Percentiles rank a stretch among this genome's conserved stretches.
Conservation (phyloP, 345 rosid species). For the Gynandropsis gynandra region DNA sequence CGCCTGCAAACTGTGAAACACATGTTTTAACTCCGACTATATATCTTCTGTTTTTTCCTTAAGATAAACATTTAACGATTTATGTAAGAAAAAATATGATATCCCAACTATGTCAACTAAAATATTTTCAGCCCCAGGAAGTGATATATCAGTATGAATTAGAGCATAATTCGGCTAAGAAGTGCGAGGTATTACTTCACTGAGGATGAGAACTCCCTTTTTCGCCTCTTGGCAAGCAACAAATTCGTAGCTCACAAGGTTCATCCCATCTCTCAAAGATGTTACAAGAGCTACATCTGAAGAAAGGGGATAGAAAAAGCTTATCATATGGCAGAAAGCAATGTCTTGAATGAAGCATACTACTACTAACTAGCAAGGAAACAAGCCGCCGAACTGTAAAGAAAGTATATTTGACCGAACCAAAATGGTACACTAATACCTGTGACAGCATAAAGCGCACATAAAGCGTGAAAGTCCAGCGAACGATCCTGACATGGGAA, state of each 20-base stretch:
- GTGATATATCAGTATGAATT: not conserved
- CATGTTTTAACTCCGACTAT: not conserved
- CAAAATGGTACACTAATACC: conserved; percentile 38
- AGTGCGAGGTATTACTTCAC: conserved; percentile 61
- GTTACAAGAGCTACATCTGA: conserved; percentile 97
- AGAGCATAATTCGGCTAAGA: not conserved
- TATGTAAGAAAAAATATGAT: no score
- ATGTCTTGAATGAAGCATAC: not conserved
- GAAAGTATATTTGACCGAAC: conserved; percentile 1
- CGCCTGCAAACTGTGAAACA: conserved; percentile 84
- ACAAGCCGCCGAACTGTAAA: conserved; percentile 13
- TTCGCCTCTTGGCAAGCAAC: conserved; percentile 97
- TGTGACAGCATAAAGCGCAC: conserved; percentile 95
- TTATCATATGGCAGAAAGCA: conserved; percentile 13
- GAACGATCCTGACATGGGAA: conserved; percentile 78
- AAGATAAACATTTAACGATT: not conserved
- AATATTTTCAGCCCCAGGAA: no score
- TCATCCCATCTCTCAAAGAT: conserved; percentile 98
- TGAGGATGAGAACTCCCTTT: conserved; percentile 98
- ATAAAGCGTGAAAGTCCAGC: conserved; percentile 70
- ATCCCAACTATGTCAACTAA: no score
- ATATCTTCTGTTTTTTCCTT: not conserved
- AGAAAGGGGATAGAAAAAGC: conserved; percentile 13
- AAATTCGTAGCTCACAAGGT: conserved; percentile 97
- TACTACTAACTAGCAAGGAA: conserved; percentile 3